These are phyloP conservation scores for Artemisia tridentata DNA, from an alignment of 129 eudicot species.

Conservation along the genomic window DNA sequence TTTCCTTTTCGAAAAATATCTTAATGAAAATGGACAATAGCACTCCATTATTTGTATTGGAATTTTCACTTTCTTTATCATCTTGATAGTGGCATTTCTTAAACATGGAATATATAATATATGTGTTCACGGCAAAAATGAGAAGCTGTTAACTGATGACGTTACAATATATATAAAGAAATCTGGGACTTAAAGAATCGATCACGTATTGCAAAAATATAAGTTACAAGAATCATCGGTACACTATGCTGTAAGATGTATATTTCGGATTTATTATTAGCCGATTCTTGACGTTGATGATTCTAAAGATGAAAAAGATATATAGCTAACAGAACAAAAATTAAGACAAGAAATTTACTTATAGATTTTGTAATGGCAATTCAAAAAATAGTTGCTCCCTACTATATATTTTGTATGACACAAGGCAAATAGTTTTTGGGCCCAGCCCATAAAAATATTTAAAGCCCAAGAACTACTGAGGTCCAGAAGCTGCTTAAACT, in stretches of 20 bases:
- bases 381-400: too few relatives aligned
- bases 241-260: too few relatives aligned
- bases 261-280: too few relatives aligned
- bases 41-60: not conserved
- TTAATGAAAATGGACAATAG: slow-evolving; percentile 10
- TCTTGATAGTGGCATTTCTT: not conserved
- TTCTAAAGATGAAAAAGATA: too few relatives aligned
- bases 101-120: not conserved
- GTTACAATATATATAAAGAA: too few relatives aligned
- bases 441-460: not conserved
- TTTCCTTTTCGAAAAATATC: slow-evolving; percentile 12
- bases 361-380: too few relatives aligned
- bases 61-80: not conserved
- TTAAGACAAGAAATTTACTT: not conserved
- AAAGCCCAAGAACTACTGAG: slow-evolving; percentile 6
- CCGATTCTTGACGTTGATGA: too few relatives aligned
- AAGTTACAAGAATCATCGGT: too few relatives aligned
- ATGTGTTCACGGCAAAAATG: too few relatives aligned
- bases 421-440: not conserved
- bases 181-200: too few relatives aligned
- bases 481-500: not conserved
- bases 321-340: not conserved
- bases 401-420: not conserved
- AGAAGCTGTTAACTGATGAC: too few relatives aligned
- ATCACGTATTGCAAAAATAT: too few relatives aligned